These are phyloP conservation scores for Oryza nivara DNA, from an alignment of 176 grass and related monocot genomes.

Conservation along the genomic window DNA sequence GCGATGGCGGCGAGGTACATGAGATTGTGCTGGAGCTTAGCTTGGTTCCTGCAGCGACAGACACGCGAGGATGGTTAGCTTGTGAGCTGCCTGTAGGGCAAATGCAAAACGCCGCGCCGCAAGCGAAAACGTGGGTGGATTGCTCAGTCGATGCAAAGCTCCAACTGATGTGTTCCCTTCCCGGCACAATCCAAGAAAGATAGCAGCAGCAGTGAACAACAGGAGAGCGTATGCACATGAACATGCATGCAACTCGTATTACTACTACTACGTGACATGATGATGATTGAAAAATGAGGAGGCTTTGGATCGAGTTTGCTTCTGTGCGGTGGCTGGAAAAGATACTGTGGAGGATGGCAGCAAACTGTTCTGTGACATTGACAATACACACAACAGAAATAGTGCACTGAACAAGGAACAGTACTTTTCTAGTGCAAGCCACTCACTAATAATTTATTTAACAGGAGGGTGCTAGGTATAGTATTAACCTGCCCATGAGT, in stretches of 20 bases:
- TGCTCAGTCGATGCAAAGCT: neutral
- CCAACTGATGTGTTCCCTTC: neutral
- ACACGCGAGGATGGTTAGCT: conserved; percentile 15
- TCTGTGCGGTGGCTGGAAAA: neutral
- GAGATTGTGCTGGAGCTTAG: conserved; percentile 96
- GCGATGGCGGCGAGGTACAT: conserved; percentile 99
- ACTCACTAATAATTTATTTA: conserved; percentile 14
- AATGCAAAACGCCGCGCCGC: neutral
- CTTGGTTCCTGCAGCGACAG: conserved; percentile 77
- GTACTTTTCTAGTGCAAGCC: conserved; percentile 18
- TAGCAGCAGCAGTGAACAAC: neutral
- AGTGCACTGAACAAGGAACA: conserved; percentile 36
- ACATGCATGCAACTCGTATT: conserved; percentile 17
- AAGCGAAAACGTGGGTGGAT: neutral
- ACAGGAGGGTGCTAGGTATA: neutral
- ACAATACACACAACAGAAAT: conserved; percentile 32
- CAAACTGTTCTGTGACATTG: conserved; percentile 18
- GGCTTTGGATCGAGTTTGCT: neutral
- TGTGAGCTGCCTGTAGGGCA: neutral
- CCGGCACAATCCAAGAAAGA: neutral
- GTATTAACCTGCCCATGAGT: neutral
- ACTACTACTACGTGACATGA: conserved; percentile 11
- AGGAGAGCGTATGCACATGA: conserved; percentile 31
- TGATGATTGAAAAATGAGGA: conserved; percentile 32
- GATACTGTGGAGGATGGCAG: neutral